Conservation (phyloP, 2,329 filamentous ascomycete species). For the Albophoma yamanashiensis region DNA sequence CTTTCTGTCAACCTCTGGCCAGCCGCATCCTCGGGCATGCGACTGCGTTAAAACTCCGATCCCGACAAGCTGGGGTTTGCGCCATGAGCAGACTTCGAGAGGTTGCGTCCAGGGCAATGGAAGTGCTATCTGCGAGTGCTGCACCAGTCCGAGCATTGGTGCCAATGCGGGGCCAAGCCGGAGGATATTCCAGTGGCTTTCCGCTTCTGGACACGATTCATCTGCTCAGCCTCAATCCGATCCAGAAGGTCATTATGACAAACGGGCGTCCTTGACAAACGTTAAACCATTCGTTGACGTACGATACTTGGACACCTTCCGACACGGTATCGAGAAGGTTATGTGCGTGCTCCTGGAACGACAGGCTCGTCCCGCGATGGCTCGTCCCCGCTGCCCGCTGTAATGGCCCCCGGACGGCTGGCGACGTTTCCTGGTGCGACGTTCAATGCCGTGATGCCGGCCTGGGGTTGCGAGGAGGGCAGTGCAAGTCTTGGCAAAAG, state of each 20-base stretch:
- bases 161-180: not conserved
- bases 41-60: no score
- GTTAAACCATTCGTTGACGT: not conserved
- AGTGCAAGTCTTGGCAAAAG: conserved; percentile 4
- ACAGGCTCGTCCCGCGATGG: not conserved
- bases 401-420: not conserved
- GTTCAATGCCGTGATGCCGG: not conserved
- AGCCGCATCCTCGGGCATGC: no score
- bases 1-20: no score
- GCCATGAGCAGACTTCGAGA: no score
- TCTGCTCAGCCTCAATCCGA: conserved; percentile 12
- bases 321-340: not conserved
- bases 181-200: not conserved
- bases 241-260: conserved; percentile 1
- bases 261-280: not conserved
- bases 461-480: not conserved
- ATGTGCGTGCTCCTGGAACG: not conserved
- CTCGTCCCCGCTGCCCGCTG: not conserved
- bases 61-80: no score
- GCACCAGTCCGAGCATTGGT: no score
- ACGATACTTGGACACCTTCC: not conserved
- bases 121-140: no score
- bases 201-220: conserved; percentile 4
- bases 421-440: not conserved
- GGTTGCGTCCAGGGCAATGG: no score